Evolutionary conservation across 345 rosid genomes (phyloP), one percentile per base, ranked within the genome.

Genomic region (Pelargonium nanum): DNA sequence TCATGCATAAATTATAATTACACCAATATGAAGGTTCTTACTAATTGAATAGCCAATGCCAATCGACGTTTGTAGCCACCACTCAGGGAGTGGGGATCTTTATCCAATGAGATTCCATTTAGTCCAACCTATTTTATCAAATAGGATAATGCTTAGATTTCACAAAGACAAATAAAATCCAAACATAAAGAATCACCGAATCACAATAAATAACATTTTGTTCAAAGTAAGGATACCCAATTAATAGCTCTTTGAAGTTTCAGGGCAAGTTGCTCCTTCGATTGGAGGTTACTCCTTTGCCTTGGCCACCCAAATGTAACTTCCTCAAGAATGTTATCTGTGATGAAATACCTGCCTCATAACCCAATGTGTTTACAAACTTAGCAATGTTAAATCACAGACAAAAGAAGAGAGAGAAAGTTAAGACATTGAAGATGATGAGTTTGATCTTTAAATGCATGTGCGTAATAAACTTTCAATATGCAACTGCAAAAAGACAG

Each of bases 41-140:
- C 98, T 75, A 87, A 70, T 67, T 92, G 98, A 72, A 83, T 80
- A 61, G 98, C 93, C 59, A 92, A 63, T 64, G 98, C 98, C 78
- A 92, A 93, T 53, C 95, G 74, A 44, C 89, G 93, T 74, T 92
- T 92, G 75, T 85, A 89, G 68, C 95, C 97, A 70, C 96, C 98
- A 65, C 96, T 92, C 32, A 92, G 80, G 58, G 89, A 81, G 57
- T 85, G 88, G 56, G 95, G 96, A 77, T 87, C 88, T 80, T 83
- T 92, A 63, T 83, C 93, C 80, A 89, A 72, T 19, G 93, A 76
- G 59, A 87, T 78, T 65, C 82, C 82, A 64, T 77, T 78, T 72
- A 92, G 79, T 62, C 97, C 95, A 76, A 92, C 98, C 98, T 92
- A 70, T 55, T 55, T 55, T 61, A 72, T 69, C 62, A 56, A 60